Evolutionary conservation across 2,329 filamentous ascomycete genomes (phyloP).

Genomic region (Setomelanomma holmii): DNA sequence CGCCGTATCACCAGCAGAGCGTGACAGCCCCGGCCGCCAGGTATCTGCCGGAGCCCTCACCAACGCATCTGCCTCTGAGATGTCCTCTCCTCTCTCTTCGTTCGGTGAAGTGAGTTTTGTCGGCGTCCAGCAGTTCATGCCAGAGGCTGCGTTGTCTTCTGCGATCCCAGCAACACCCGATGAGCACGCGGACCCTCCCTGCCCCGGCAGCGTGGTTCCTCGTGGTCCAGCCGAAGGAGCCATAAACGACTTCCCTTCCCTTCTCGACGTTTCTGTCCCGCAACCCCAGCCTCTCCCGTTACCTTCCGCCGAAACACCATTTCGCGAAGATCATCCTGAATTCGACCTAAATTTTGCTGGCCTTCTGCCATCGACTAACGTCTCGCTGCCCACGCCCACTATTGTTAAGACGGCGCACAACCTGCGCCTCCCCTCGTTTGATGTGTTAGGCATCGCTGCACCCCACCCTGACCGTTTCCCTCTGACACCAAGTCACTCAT

Average conservation of each 20-base stretch:
- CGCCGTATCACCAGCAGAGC: conserved; percentile 19
- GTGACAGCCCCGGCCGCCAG: conserved; percentile 19
- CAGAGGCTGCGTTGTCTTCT: conserved; percentile 17
- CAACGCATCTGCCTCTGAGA: no score
- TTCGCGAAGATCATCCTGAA: conserved; percentile 30
- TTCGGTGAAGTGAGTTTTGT: neutral
- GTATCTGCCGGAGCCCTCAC: no score
- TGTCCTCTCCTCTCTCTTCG: conserved; percentile 16
- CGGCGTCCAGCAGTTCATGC: conserved; percentile 17
- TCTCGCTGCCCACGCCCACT: conserved; percentile 41
- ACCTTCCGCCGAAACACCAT: conserved; percentile 37
- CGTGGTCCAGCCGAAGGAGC: conserved; percentile 11
- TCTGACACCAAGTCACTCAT: conserved; percentile 31
- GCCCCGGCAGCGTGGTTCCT: conserved; percentile 16
- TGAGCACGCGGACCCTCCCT: conserved; percentile 20
- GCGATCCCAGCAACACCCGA: conserved; percentile 32
- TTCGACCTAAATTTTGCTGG: conserved; percentile 36
- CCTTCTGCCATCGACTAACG: conserved; percentile 34
- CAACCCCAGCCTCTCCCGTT: conserved; percentile 34
- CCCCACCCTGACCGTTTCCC: conserved; percentile 53
- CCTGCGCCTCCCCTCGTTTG: conserved; percentile 62
- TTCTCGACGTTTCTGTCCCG: conserved; percentile 38
- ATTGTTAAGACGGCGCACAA: conserved; percentile 42
- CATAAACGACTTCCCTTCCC: conserved; percentile 25
- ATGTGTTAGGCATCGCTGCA: conserved; percentile 58